phyloP scores from a whole-genome alignment of 2,329 filamentous ascomycete species.

The Colletotrichum lupini region DNA sequence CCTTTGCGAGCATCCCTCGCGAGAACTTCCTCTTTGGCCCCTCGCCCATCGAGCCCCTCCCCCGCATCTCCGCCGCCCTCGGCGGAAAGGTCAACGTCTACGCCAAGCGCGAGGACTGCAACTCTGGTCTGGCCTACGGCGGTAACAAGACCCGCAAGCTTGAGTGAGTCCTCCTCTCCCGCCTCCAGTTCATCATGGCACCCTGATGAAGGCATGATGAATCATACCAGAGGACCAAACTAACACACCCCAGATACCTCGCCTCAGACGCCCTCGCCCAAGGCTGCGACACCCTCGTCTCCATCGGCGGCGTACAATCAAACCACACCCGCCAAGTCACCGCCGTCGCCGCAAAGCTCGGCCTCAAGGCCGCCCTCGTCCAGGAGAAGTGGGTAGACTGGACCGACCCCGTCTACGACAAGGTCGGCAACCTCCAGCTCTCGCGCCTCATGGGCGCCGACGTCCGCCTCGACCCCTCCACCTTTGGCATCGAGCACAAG shows the following conservation, averaged over 20 bases:
- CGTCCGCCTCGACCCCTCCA: constrained; percentile 67
- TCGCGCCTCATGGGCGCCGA: constrained; percentile 75
- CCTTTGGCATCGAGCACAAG: constrained; percentile 78
- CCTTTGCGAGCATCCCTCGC: constrained; percentile 72
- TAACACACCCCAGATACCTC: constrained; percentile 63
- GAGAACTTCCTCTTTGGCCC: constrained; percentile 72
- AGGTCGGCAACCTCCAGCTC: constrained; percentile 78
- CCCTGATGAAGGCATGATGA: not conserved
- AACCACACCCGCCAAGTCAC: constrained; percentile 78
- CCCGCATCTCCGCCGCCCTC: constrained; percentile 71
- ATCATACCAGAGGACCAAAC: not conserved
- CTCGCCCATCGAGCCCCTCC: constrained; percentile 75
- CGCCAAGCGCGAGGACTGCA: constrained; percentile 79
- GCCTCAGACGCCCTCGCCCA: constrained; percentile 69
- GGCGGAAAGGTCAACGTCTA: constrained; percentile 71
- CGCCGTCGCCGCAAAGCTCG: constrained; percentile 68
- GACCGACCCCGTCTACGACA: constrained; percentile 67
- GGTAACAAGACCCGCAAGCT: constrained; percentile 78
- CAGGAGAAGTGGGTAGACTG: constrained; percentile 78
- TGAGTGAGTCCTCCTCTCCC: constrained; percentile 54
- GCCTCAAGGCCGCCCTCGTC: constrained; percentile 66
- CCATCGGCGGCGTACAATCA: constrained; percentile 75
- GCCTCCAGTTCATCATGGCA: not conserved
- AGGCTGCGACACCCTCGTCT: constrained; percentile 71
- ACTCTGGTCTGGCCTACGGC: constrained; percentile 74